A percentile compares a stretch with the other conserved stretches of the same genome.
Evolutionary conservation across 805 yeast species (phyloP).

Genomic region (Ogataea zsoltii): DNA sequence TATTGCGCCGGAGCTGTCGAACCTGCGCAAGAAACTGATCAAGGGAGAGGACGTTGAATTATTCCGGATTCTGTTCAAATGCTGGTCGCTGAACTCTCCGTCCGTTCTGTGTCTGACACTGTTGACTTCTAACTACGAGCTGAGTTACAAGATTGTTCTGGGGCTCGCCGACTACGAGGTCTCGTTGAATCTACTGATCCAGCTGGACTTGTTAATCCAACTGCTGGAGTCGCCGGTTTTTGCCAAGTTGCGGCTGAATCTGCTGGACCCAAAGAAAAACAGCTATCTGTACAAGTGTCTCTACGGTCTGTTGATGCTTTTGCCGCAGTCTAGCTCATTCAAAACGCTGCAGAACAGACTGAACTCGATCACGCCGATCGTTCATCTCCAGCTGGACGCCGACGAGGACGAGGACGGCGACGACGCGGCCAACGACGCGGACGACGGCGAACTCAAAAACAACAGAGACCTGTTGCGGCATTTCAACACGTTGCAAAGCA

Average conservation of each 20-base stretch:
- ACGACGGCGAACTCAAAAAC: slow-evolving; percentile 23
- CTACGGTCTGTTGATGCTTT: slow-evolving; percentile 87
- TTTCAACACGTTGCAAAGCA: slow-evolving; percentile 49
- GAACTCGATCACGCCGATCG: slow-evolving; percentile 51
- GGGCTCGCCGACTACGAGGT: slow-evolving; percentile 82
- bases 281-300: slow-evolving; percentile 84
- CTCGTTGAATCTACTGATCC: slow-evolving; percentile 75
- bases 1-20: slow-evolving; percentile 78
- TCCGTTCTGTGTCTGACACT: slow-evolving; percentile 85
- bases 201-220: slow-evolving; percentile 87
- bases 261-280: slow-evolving; percentile 81
- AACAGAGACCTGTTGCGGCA: slow-evolving; percentile 41
- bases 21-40: slow-evolving; percentile 64
- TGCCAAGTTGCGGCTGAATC: slow-evolving; percentile 79
- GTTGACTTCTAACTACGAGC: slow-evolving; percentile 82
- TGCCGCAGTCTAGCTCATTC: slow-evolving; percentile 93
- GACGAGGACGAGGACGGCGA: slow-evolving; percentile 30
- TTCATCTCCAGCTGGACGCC: slow-evolving; percentile 27
- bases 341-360: slow-evolving; percentile 77
- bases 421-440: slow-evolving; percentile 27
- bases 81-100: slow-evolving; percentile 92
- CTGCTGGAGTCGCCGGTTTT: slow-evolving; percentile 90
- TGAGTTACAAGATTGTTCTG: slow-evolving; percentile 80
- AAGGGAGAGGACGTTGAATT: slow-evolving; percentile 36
- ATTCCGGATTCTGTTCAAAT: slow-evolving; percentile 74